Evolutionary conservation across 192 early-diverging fungal species (phyloP), one percentile per base, ranked within the genome.

Genomic region (Mortierella alpina): DNA sequence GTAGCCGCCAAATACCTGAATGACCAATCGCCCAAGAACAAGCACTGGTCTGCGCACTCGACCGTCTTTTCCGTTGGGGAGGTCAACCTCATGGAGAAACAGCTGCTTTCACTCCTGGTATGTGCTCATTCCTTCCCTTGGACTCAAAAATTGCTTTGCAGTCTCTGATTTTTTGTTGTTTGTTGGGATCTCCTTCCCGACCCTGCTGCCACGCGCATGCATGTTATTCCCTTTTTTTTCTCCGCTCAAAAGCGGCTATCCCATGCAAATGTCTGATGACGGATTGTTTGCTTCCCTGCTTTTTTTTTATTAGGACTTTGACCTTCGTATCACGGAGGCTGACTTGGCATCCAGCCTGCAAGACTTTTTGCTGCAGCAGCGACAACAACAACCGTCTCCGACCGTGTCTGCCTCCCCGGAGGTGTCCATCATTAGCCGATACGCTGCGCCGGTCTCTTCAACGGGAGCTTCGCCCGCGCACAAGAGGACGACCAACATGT

Each of bases 51-150:
- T 41, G 86, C 87, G 50, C 93, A 91, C 70, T 91, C 91, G 0
- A 83, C 83, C 0, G 83, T 91, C 46, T 95, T 93, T 65, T 90
- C 91, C 18, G 84, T 95, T 4, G 81, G 88, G n/a, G 92, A 95
- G 75, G 87, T 95, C 50, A 95, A 95, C 53, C 70, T 93, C 42
- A 95, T 93, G 92, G 93, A 95, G 70, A 91, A 92, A 65, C 92
- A 95, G 75, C 78, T 95, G n/a, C 83, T 95, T 20, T 88, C 88
- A 15, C 70, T 95, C 63, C 83, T 95, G 54, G 64, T 66, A 66
- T 55, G 64, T 44, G 5, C 31, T 31, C 20, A n/a, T 40, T 23
- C 44, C 48, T 6, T 42, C 42, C 18, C 5, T 13, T 7, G 20
- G 7, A n/a, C 20, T 31, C 20, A 50, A 48, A 23, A 51, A 31